A percentile compares a stretch with the other conserved stretches of the same genome.
Conservation (phyloP, 2,329 filamentous ascomycete species). For the Chaetomium olivaceum region DNA sequence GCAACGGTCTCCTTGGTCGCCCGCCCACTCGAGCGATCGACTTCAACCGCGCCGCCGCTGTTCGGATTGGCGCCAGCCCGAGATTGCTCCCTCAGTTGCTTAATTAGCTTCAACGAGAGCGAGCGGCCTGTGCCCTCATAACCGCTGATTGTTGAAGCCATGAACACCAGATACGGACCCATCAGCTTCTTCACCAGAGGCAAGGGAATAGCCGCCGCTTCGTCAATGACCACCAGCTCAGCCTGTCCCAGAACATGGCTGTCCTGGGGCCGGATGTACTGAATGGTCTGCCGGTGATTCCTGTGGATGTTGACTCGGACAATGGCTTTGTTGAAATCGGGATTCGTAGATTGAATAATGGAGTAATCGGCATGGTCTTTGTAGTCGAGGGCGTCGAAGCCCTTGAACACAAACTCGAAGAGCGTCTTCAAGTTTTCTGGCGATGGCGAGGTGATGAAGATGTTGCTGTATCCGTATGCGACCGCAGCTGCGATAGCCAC, state of each 20-base stretch:
- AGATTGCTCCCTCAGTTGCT: slow-evolving; percentile 93
- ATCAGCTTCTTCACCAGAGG: slow-evolving; percentile 91
- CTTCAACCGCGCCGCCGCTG: slow-evolving; percentile 59
- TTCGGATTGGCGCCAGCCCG: slow-evolving; percentile 59
- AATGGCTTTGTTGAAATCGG: slow-evolving; percentile 98
- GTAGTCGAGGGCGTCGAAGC: slow-evolving; percentile 91
- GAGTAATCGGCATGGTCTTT: slow-evolving; percentile 96
- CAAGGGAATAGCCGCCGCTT: slow-evolving; percentile 93
- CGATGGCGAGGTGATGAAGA: slow-evolving; percentile 97
- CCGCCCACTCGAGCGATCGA: slow-evolving; percentile 79
- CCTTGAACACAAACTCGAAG: slow-evolving; percentile 98
- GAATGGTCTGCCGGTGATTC: slow-evolving; percentile 94
- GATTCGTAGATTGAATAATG: slow-evolving; percentile 96
- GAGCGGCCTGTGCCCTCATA: slow-evolving; percentile 97
- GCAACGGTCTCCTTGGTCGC: slow-evolving; percentile 63
- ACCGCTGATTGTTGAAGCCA: slow-evolving; percentile 98
- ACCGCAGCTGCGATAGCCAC: slow-evolving; percentile 92
- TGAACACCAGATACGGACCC: slow-evolving; percentile 96
- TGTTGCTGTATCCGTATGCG: slow-evolving; percentile 96
- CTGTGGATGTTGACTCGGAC: slow-evolving; percentile 94
- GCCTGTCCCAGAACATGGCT: slow-evolving; percentile 93
- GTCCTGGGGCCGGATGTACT: slow-evolving; percentile 97
- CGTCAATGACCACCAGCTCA: slow-evolving; percentile 93
- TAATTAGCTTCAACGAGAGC: slow-evolving; percentile 92
- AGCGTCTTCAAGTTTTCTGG: slow-evolving; percentile 98